Evolutionary conservation across 306 rosid species (phyloP), one percentile per base, ranked within the genome.

Genomic region (Cotoneaster glaucophyllus): DNA sequence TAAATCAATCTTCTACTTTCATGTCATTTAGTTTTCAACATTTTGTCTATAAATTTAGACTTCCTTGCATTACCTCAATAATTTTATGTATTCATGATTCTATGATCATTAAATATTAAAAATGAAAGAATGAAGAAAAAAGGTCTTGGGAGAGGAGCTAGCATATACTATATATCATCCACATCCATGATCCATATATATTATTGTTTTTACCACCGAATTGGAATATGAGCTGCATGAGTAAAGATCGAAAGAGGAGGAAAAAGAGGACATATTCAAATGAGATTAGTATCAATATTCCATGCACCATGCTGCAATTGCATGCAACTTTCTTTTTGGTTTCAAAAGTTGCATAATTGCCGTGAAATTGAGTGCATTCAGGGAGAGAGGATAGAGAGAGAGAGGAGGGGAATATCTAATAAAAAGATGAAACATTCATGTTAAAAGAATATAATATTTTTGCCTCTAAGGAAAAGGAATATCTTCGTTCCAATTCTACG

Each of bases 401-500:
- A 1, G 39, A 1, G 28, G 29, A 84, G 87, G 69, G 71, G 90
- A 87, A 90, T 89, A 90, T 92, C 90, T 90, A 81, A 85, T 90
- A 17, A 81, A 84, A 82, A 86, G 65, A 70, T 21, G 75, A 82
- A 85, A 94, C 95, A 94, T 85, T 90, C 90, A 88, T 74, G 69
- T 56, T 78, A 78, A 84, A 50, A 80, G 91, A 88, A 87, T 83
- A 86, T 76, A 86, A 88, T 83, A 92, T 86, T 85, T 85, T 86
- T 67, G 70, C 58, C 86, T 61, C 74, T 78, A 88, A 90, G 97
- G 81, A 85, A 74, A 74, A 90, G 77, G 99, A 92, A 93, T 96
- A 92, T 96, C 98, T 90, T 82, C 89, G 87, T 92, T 88, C 89
- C 91, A 92, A 89, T 88, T 89, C 96, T 86, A 84, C 87, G 97